A percentile compares a stretch with the other conserved stretches of the same genome.
phyloP scores from a whole-genome alignment of 176 grass and related monocot species.

The Avena eriantha region DNA sequence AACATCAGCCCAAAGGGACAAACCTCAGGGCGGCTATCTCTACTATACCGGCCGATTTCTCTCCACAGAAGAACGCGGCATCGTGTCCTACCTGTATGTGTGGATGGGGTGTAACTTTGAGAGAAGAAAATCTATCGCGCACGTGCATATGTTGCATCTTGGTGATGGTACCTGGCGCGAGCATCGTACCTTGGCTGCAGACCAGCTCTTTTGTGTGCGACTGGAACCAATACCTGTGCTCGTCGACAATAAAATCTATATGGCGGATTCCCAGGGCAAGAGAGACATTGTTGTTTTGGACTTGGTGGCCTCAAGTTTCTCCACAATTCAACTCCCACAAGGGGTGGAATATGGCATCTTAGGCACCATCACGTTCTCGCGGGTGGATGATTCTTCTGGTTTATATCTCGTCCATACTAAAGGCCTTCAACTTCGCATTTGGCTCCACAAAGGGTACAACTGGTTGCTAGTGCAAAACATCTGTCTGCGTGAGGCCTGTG shows the following conservation, averaged over 20 bases:
- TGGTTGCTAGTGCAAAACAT: not conserved
- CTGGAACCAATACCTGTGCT: not conserved
- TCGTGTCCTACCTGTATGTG: not conserved
- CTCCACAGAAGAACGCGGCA: not conserved
- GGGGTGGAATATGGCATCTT: not conserved
- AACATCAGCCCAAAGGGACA: too few relatives aligned
- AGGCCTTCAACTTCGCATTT: not conserved
- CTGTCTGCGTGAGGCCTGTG: not conserved
- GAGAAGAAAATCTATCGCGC: not conserved
- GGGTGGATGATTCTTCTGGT: not conserved
- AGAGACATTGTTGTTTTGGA: not conserved
- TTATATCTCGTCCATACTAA: not conserved
- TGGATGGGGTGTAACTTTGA: not conserved
- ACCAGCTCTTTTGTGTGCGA: not conserved
- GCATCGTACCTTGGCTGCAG: not conserved
- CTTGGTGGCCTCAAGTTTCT: not conserved
- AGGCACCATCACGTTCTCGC: not conserved
- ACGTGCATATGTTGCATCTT: not conserved
- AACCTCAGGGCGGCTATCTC: not conserved
- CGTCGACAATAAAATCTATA: not conserved
- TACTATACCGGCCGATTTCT: not conserved
- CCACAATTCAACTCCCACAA: not conserved
- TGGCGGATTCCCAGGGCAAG: fast-evolving
- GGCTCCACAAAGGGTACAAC: not conserved
- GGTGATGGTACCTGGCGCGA: not conserved